Base-by-base conservation (phyloP, 2,329 filamentous ascomycete genomes). In the Diaporthe nobilis region DNA sequence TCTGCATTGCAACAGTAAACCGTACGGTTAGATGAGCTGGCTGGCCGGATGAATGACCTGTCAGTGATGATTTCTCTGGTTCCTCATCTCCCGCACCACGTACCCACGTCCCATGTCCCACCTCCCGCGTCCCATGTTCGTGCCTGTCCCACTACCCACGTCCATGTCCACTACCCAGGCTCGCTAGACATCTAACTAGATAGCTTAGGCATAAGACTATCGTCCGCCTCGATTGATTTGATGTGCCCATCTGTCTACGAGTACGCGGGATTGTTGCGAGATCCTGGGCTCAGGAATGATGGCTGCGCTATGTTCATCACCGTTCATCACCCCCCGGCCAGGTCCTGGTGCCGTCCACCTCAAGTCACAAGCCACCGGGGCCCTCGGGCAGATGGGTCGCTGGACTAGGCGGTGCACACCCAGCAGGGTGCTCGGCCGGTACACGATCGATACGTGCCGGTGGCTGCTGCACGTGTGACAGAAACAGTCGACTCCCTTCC, bases 31-130 rank as follows among this genome's bases (percentile, higher is more conserved):
- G 63, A 68, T 68, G 63, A 34, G 60, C 60, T 63, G 61, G 60
- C 60, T 65, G 60, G 39, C 13, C n/a, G 58, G 44, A 6, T 68
- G 47, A 37, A 68, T 68, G 65, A 68, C 65, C 47, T 68, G 65
- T 68, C 65, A 39, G 47, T 68, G 31, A 22, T 53, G 65, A 20
- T 39, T 67, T 68, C 31, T 68, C 65, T 53, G 65, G 65, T 68
- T 68, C 65, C 65, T 68, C 65, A 68, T 68, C 65, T 68, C 65
- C 65, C 65, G 65, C 65, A 51, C 65, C 31, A 68, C 47, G 65
- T 68, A 47, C 65, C 65, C 65, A 68, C 65, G 31, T 68, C 65
- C 65, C 65, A 51, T 37, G 63, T 68, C 47, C 63, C 63, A 68
- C 42, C 22, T 47, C 60, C 65, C 65, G 65, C 65, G 65, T 55